A percentile compares a stretch with the other conserved stretches of the same genome.
Conservation (phyloP, 306 rosid genomes). For the Malus sylvestris region DNA sequence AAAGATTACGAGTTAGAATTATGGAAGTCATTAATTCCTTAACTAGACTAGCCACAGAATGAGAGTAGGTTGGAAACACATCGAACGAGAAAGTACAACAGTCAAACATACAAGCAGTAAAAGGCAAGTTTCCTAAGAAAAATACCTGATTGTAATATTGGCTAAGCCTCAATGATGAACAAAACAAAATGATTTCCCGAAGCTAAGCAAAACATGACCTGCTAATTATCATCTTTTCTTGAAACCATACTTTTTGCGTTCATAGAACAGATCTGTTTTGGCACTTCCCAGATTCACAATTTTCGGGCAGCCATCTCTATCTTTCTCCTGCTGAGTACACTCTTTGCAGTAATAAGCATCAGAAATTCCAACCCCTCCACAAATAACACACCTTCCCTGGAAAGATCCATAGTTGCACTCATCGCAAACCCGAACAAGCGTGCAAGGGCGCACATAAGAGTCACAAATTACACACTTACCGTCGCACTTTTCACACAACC, state of each 20-base stretch:
- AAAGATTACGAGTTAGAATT: neutral
- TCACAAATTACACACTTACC: too few species aligned
- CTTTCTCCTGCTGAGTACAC: conserved; percentile 99
- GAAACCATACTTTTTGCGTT: conserved; percentile 91
- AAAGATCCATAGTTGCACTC: too few species aligned
- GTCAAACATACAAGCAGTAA: too few species aligned
- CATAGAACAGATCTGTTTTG: conserved; percentile 61
- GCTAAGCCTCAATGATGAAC: neutral
- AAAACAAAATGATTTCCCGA: neutral
- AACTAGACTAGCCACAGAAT: neutral
- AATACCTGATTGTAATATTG: too few species aligned
- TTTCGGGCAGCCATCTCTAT: conserved; percentile 90
- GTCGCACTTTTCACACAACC: conserved; percentile 27
- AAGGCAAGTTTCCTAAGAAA: too few species aligned
- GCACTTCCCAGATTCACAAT: too few species aligned
- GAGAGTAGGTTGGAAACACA: too few species aligned
- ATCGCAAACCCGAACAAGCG: too few species aligned
- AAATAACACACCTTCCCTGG: conserved; percentile 70
- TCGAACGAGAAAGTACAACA: too few species aligned
- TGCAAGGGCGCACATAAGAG: too few species aligned
- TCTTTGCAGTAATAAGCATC: conserved; percentile 96
- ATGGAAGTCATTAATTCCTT: neutral
- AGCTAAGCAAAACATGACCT: neutral
- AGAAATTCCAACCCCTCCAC: conserved; percentile 93
- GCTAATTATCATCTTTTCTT: conserved; percentile 60